These are phyloP conservation scores for Chenopodium quinoa DNA, from an alignment of 148 eudicot genomes.

Conservation along the genomic window DNA sequence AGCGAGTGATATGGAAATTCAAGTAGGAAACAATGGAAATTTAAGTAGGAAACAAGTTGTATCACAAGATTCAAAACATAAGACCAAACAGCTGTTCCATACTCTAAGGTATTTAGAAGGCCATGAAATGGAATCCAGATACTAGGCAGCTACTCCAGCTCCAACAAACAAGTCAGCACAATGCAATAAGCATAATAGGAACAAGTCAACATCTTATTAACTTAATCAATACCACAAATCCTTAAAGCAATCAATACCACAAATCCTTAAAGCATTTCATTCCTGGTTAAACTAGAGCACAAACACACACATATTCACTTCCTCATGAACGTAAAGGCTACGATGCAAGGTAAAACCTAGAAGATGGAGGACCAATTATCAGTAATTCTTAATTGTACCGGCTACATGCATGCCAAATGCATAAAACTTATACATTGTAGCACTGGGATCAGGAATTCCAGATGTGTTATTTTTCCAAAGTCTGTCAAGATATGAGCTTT, in stretches of 20 bases:
- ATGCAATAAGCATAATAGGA: background rate
- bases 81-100: background rate
- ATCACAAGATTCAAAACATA: background rate
- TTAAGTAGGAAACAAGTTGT: background rate
- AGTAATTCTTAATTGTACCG: background rate
- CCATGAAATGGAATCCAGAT: background rate
- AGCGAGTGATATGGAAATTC: no score
- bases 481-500: background rate
- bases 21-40: background rate
- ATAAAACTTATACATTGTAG: background rate
- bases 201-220: background rate
- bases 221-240: background rate
- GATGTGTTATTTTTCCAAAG: background rate
- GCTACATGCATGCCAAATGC: background rate
- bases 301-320: background rate
- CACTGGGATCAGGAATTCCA: background rate
- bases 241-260: background rate
- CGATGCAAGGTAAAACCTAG: background rate
- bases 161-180: background rate
- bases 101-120: background rate
- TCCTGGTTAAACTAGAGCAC: background rate
- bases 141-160: background rate
- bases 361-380: background rate
- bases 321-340: background rate
- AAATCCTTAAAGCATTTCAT: background rate